A percentile compares a stretch with the other conserved stretches of the same genome.
Evolutionary conservation across 2,329 filamentous ascomycete genomes (phyloP).

Genomic region (Aspergillus aculeatinus): DNA sequence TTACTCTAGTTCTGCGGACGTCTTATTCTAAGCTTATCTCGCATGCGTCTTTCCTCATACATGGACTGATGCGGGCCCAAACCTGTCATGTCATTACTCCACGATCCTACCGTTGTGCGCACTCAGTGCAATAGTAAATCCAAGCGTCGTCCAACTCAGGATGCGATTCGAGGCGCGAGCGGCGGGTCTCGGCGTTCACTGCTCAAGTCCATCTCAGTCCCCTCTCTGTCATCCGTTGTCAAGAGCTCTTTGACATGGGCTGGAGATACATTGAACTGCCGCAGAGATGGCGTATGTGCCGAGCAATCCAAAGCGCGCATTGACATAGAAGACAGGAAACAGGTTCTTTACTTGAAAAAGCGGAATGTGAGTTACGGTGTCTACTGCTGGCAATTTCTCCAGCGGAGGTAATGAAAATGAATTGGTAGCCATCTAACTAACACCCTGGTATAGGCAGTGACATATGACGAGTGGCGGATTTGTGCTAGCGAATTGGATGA

Average conservation of each 20-base stretch:
- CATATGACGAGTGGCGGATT: conserved; percentile 69
- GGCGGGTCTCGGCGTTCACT: conserved; percentile 18
- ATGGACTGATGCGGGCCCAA: neutral
- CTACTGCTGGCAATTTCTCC: too few relatives aligned
- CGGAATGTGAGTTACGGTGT: conserved; percentile 56
- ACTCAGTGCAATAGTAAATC: conserved; percentile 26
- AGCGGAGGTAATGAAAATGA: too few relatives aligned
- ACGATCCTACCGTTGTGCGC: conserved; percentile 9
- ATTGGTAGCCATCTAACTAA: neutral
- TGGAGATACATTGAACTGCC: conserved; percentile 35
- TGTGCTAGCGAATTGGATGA: conserved; percentile 75
- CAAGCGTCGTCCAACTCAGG: conserved; percentile 16
- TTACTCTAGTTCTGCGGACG: neutral
- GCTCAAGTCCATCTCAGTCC: conserved; percentile 31
- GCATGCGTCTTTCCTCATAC: neutral
- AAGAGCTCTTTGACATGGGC: conserved; percentile 37
- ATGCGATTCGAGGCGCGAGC: conserved; percentile 1
- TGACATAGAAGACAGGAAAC: conserved; percentile 58
- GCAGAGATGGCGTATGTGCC: conserved; percentile 54
- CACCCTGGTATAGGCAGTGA: conserved; percentile 56
- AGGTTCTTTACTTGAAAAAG: conserved; percentile 64
- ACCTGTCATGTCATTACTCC: conserved; percentile 11
- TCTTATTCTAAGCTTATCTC: neutral
- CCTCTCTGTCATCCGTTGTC: conserved; percentile 36
- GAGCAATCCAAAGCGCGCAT: conserved; percentile 51